These are phyloP conservation scores for Vaccinium corymbosum DNA, from an alignment of 148 eudicot genomes.

Conservation along the genomic window DNA sequence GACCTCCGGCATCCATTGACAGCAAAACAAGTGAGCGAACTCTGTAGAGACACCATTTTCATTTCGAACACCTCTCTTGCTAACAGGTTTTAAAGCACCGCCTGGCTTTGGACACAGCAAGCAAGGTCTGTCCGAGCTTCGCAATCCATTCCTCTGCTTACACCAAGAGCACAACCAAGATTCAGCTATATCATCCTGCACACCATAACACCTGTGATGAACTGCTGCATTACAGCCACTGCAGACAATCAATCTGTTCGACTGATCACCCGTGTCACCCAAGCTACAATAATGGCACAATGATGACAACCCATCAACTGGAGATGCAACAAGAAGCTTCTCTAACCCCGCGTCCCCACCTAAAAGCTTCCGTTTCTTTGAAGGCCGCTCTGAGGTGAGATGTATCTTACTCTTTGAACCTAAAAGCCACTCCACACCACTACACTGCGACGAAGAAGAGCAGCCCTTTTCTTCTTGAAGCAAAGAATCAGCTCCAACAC, in stretches of 20 bases:
- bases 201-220: constrained; percentile 94
- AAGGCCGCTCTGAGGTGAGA: constrained; percentile 69
- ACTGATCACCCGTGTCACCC: constrained; percentile 67
- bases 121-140: constrained; percentile 50
- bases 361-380: constrained; percentile 81
- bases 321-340: constrained; percentile 61
- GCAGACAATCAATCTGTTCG: constrained; percentile 69
- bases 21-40: constrained; percentile 87
- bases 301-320: constrained; percentile 56
- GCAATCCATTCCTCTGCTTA: constrained; percentile 37
- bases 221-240: constrained; percentile 67
- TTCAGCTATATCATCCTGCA: constrained; percentile 52
- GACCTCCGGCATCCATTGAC: constrained; percentile 92
- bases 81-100: constrained; percentile 76
- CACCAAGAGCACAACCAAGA: constrained; percentile 89
- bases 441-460: constrained; percentile 33
- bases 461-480: constrained; percentile 16
- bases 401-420: constrained; percentile 82
- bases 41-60: constrained; percentile 37
- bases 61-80: constrained; percentile 31
- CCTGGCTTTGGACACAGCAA: constrained; percentile 73
- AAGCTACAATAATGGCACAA: constrained; percentile 81
- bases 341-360: constrained; percentile 82
- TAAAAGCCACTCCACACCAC: constrained; percentile 90
- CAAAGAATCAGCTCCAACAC: constrained; percentile 12